These are phyloP conservation scores for Debaryomyces sp. DNA, from an alignment of 1,139 yeast species.

Conservation along the genomic window DNA sequence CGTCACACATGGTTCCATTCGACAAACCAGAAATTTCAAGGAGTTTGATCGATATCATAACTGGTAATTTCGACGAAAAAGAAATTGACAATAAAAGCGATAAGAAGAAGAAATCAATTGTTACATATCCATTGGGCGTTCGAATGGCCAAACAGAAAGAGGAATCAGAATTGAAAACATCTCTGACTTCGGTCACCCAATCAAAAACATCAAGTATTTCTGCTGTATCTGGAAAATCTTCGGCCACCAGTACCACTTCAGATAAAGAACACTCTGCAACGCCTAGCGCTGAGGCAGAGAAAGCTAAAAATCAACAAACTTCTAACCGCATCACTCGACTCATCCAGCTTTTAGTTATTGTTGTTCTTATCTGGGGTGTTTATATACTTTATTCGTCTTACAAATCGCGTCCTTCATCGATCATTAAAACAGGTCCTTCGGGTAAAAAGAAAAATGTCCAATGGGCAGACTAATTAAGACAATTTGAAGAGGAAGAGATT, in stretches of 20 bases:
- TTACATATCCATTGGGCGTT: conserved; percentile 38
- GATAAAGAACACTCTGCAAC: conserved; percentile 7
- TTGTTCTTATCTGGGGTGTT: conserved; percentile 47
- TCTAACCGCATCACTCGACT: conserved; percentile 39
- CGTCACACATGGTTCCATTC: conserved; percentile 95
- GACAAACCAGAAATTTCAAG: conserved; percentile 73
- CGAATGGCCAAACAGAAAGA: conserved; percentile 15
- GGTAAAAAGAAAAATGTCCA: conserved; percentile 56
- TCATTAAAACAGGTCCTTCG: conserved; percentile 40
- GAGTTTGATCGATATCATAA: conserved; percentile 62
- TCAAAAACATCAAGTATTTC: background rate
- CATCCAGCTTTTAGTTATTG: conserved; percentile 44
- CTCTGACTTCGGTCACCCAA: conserved; percentile 15
- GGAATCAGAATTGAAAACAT: conserved; percentile 12
- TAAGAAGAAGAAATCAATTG: conserved; percentile 18
- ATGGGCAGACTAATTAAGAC: conserved; percentile 57
- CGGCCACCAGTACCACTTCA: conserved; percentile 8
- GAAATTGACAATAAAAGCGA: conserved; percentile 17
- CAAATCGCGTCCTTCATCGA: conserved; percentile 46
- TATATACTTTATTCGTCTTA: conserved; percentile 42
- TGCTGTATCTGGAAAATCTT: background rate
- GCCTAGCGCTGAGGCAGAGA: conserved; percentile 9
- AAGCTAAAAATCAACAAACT: conserved; percentile 15
- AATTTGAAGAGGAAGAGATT: conserved; percentile 36
- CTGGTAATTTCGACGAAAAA: conserved; percentile 33